Base-by-base conservation (phyloP, 345 rosid species). In the Eucalyptus globulus region DNA sequence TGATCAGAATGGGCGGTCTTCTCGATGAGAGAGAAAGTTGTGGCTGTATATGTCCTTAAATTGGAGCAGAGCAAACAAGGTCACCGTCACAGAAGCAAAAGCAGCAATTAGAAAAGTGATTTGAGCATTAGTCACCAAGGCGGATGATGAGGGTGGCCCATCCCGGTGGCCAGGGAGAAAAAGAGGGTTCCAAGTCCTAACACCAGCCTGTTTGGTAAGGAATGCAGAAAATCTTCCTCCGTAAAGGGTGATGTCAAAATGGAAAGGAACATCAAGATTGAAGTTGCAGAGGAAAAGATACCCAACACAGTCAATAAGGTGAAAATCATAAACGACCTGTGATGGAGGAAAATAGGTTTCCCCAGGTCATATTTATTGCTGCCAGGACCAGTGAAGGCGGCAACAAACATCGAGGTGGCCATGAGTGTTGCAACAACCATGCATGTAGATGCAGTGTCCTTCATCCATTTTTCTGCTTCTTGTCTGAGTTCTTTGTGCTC, bases 211-310 rank as follows among this genome's bases (percentile, higher is more conserved):
- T 58, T 37, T 4, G 91, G 87, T 22, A 87, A 87, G n/a, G 83
- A 80, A 37, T 40, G n/a, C 27, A 27, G 89, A 54, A 92, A 91
- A 87, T 93, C 92, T 22, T 80, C 90, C 49, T 81, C 89, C 3
- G 88, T 88, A 49, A 49, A 91, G 34, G 80, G 81, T 7, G 91
- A 88, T 0, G 91, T 88, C 27, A 90, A 90, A n/a, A 91, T 87
- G 62, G 90, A 87, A 49, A 90, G 49, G 88, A 93, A 91, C 91
- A 90, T 91, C 56, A 93, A 76, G 15, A 89, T 87, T n/a, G 94
- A 65, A 47, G 92, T 86, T 4, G 88, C 81, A 21, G 93, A 90
- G 9, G 88, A 89, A 14, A 91, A 87, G 60, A 92, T 67, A 16
- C 91, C 88, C 6, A 89, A 24, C 5, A 87, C 76, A 88, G 90